Base-by-base conservation (phyloP, 768 basidiomycete species). In the Mycena vitilis region DNA sequence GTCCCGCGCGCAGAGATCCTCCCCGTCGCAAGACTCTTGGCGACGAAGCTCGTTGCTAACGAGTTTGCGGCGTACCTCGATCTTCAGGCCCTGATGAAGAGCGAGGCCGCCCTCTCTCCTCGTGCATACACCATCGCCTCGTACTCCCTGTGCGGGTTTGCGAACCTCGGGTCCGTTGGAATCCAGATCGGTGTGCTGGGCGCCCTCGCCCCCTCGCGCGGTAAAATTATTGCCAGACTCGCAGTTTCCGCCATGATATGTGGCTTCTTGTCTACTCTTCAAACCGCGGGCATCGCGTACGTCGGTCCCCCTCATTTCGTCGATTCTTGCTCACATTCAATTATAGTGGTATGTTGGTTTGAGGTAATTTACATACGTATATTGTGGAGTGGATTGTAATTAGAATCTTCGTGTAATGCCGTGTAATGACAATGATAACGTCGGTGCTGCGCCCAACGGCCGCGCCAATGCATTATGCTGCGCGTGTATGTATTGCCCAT, bases 61-160 rank as follows among this genome's bases (percentile, higher is more conserved):
- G 94, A 96, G 77, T 95, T 95, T 73, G 89, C 89, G 48, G 94
- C 92, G 5, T 95, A 95, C 80, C 75, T 79, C 59, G 84, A 84
- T 38, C 83, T 94, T 60, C 83, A 89, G 68, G 79, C 80, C 2
- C 80, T 89, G 49, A 82, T 82, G 81, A 61, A 71, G 13, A 75
- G 78, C n/a, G 68, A 69, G 11, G 79, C 84, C 57, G 87, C 92
- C 4, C 86, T 95, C 58, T 89, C 89, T 23, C 83, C 79, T 37
- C 93, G 92, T 64, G 93, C 89, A 23, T 95, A 84, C 80, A 92
- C 91, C 60, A 95, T 96, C 72, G 89, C 92, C 16, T 89, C 91
- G 40, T 97, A 96, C 77, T 91, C 92, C 18, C 89, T 96, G 18
- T 96, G 95, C 78, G 96, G 96, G 12, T 97, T 97, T 75, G 94